These are phyloP conservation scores for Zelopaecilomyces penicillatus DNA, from an alignment of 2,329 filamentous ascomycete species.

Conservation along the genomic window DNA sequence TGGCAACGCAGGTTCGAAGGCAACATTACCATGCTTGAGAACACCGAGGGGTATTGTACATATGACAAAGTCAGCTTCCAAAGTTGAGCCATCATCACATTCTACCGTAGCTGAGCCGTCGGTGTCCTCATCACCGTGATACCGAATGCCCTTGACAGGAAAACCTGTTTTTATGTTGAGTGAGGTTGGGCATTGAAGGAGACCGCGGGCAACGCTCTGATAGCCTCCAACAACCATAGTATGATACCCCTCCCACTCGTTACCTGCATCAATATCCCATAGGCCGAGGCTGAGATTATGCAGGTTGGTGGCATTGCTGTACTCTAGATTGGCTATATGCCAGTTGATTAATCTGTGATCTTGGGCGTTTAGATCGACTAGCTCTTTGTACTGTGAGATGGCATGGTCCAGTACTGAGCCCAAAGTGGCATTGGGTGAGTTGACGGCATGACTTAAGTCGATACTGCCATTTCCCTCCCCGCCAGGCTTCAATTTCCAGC, in stretches of 20 bases:
- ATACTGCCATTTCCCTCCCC: conserved; percentile 58
- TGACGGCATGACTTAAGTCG: conserved; percentile 59
- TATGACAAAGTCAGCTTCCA: conserved; percentile 86
- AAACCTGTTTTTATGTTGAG: conserved; percentile 70
- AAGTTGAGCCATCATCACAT: conserved; percentile 65
- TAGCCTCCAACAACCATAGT: conserved; percentile 92
- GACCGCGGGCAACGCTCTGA: conserved; percentile 80
- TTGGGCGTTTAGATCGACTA: conserved; percentile 75
- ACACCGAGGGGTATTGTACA: conserved; percentile 87
- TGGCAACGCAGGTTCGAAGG: conserved; percentile 88
- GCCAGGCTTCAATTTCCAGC: conserved; percentile 66
- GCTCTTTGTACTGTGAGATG: conserved; percentile 75
- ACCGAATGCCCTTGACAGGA: conserved; percentile 61
- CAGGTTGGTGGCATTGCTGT: conserved; percentile 88
- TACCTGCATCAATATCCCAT: conserved; percentile 96
- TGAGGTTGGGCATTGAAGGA: conserved; percentile 67
- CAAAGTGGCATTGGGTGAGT: conserved; percentile 60
- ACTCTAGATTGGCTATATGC: conserved; percentile 97
- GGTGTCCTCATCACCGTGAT: conserved; percentile 43
- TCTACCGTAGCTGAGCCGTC: conserved; percentile 51
- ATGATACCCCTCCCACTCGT: conserved; percentile 93
- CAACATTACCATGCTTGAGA: conserved; percentile 69
- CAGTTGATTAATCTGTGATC: conserved; percentile 91
- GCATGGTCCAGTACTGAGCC: conserved; percentile 89
- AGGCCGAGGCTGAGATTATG: conserved; percentile 78